phyloP scores from a whole-genome alignment of 345 rosid species.

The Populus ilicifolia region DNA sequence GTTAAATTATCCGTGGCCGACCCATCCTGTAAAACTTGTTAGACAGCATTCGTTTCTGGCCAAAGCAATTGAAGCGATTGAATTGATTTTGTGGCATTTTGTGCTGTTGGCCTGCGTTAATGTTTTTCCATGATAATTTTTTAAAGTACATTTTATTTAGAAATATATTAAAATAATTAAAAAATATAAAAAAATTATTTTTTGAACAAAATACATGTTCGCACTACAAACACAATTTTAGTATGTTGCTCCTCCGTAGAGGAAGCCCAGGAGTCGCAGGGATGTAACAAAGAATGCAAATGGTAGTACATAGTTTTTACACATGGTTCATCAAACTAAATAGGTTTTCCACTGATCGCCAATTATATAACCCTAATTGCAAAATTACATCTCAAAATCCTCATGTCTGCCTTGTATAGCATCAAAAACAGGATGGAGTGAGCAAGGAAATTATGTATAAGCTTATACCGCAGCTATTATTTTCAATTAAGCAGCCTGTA shows the following conservation, averaged over 20 bases:
- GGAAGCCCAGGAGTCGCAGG: no score
- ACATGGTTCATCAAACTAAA: no score
- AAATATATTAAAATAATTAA: no score
- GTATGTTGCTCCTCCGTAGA: no score
- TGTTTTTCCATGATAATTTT: no score
- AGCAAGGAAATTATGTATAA: background rate
- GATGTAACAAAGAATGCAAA: background rate
- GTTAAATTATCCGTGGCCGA: background rate
- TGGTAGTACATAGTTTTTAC: background rate
- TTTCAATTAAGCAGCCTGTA: background rate
- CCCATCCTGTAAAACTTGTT: background rate
- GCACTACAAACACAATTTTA: no score
- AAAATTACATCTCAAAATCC: background rate
- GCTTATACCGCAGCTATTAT: background rate
- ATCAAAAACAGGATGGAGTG: background rate
- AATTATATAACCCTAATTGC: background rate
- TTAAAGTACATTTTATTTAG: no score
- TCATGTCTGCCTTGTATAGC: background rate
- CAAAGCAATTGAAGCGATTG: background rate
- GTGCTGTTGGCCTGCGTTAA: no score
- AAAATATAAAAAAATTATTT: no score
- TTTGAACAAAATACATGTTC: no score
- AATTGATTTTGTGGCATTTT: background rate
- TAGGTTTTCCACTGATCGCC: background rate
- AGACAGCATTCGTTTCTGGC: background rate